Conservation (phyloP, 108 stramenopile species). For the Cyclostephanos invisitatus region DNA sequence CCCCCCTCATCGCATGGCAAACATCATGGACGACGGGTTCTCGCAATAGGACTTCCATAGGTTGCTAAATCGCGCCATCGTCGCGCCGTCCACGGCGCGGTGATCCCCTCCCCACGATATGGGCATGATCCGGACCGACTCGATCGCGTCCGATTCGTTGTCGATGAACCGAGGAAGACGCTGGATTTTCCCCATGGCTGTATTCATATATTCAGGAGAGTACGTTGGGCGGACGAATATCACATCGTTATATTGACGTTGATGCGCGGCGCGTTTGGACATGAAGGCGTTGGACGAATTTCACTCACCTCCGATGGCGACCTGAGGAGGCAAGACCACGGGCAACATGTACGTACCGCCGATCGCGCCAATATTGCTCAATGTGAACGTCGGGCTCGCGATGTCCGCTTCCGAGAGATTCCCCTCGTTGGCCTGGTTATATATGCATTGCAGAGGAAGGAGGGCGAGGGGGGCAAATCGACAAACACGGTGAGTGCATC, state of each 20-base stretch:
- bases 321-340: constrained; percentile 88
- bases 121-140: constrained; percentile 79
- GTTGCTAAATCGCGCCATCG: constrained; percentile 87
- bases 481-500: not conserved
- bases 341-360: constrained; percentile 96
- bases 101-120: constrained; percentile 98
- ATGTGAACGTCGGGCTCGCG: constrained; percentile 85
- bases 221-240: too few relatives aligned
- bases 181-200: constrained; percentile 92
- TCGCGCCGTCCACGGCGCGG: constrained; percentile 97
- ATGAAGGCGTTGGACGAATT: not conserved
- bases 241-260: not conserved
- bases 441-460: not conserved
- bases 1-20: constrained; percentile 57
- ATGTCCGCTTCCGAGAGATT: constrained; percentile 79
- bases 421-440: constrained; percentile 44
- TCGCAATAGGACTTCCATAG: constrained; percentile 70
- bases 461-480: not conserved
- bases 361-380: constrained; percentile 97
- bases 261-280: too few relatives aligned
- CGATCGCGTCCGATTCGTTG: constrained; percentile 55
- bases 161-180: constrained; percentile 85
- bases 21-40: constrained; percentile 68
- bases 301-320: constrained; percentile 85
- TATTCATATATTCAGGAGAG: not conserved